phyloP scores from a whole-genome alignment of 495 filamentous ascomycete species.

The Neurospora cerealis region DNA sequence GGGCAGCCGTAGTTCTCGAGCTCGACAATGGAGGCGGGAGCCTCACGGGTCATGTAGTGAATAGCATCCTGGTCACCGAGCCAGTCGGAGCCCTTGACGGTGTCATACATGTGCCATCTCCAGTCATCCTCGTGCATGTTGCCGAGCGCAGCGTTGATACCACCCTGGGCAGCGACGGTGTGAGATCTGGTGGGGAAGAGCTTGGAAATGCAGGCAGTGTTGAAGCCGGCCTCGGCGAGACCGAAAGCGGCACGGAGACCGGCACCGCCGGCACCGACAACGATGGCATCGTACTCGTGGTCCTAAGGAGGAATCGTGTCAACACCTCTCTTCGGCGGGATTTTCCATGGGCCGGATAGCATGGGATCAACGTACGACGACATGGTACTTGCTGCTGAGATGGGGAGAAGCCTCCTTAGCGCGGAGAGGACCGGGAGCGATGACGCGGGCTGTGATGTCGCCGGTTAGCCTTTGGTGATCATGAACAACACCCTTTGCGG shows the following conservation, averaged over 20 bases:
- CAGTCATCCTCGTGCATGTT: slow-evolving; percentile 88
- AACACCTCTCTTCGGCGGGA: slow-evolving; percentile 7
- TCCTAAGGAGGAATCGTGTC: slow-evolving; percentile 29
- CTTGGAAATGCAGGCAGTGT: slow-evolving; percentile 97
- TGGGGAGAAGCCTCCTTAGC: slow-evolving; percentile 85
- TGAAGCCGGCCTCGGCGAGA: slow-evolving; percentile 94
- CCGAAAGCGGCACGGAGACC: slow-evolving; percentile 94
- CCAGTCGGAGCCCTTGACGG: slow-evolving; percentile 98
- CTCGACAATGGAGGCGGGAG: slow-evolving; percentile 83
- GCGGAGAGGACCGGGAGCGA: slow-evolving; percentile 71
- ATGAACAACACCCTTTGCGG: background rate
- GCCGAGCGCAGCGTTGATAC: slow-evolving; percentile 92
- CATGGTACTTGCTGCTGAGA: slow-evolving; percentile 76
- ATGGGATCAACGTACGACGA: slow-evolving; percentile 59
- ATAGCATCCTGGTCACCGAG: slow-evolving; percentile 97
- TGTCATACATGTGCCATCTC: slow-evolving; percentile 99
- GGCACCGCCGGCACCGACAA: slow-evolving; percentile 88
- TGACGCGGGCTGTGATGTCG: slow-evolving; percentile 50
- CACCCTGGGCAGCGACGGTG: slow-evolving; percentile 89
- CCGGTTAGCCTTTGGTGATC: background rate
- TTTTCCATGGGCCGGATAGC: slow-evolving; percentile 12
- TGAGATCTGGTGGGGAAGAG: slow-evolving; percentile 93
- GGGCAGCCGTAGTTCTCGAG: slow-evolving; percentile 96
- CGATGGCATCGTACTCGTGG: slow-evolving; percentile 67
- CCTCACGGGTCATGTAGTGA: slow-evolving; percentile 98